Evolutionary conservation across 306 rosid genomes (phyloP).

Genomic region (Trichosanthes truncata): DNA sequence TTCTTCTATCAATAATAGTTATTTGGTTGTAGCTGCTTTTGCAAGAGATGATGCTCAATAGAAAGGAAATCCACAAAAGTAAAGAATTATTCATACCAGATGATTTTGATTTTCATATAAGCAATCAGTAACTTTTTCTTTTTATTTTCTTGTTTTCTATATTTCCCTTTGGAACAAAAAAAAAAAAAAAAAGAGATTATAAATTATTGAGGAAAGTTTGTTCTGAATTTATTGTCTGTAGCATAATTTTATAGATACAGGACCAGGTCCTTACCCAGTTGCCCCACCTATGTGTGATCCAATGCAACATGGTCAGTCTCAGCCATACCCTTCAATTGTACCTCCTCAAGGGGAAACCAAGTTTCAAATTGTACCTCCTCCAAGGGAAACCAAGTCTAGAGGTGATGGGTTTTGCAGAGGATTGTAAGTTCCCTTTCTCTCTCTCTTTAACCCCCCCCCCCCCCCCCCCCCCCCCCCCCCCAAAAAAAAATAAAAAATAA

Average conservation of each 20-base stretch:
- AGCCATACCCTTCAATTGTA: slow-evolving; percentile 14
- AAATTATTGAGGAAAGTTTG: neutral
- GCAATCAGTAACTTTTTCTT: neutral
- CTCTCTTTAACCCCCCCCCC: neutral
- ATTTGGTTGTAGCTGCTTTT: neutral
- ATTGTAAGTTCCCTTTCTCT: slow-evolving; percentile 18
- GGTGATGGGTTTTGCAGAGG: slow-evolving; percentile 43
- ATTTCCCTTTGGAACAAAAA: neutral
- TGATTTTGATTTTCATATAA: slow-evolving; percentile 1
- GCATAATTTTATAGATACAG: neutral
- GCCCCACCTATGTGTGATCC: slow-evolving; percentile 20
- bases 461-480: neutral
- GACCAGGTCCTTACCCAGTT: slow-evolving; percentile 12
- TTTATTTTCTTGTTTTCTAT: neutral
- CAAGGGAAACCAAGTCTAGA: slow-evolving; percentile 18
- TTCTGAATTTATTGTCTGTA: slow-evolving; percentile 7
- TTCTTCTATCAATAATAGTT: neutral
- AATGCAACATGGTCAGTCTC: slow-evolving; percentile 13
- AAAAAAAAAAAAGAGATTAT: neutral
- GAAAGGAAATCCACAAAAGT: neutral
- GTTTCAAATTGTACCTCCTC: slow-evolving; percentile 4
- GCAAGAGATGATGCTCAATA: neutral
- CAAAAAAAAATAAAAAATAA: neutral
- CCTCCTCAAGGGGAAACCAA: slow-evolving; percentile 13
- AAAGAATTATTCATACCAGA: neutral